phyloP scores from a whole-genome alignment of 2,329 filamentous ascomycete species.

The Zymoseptoria passerinii region DNA sequence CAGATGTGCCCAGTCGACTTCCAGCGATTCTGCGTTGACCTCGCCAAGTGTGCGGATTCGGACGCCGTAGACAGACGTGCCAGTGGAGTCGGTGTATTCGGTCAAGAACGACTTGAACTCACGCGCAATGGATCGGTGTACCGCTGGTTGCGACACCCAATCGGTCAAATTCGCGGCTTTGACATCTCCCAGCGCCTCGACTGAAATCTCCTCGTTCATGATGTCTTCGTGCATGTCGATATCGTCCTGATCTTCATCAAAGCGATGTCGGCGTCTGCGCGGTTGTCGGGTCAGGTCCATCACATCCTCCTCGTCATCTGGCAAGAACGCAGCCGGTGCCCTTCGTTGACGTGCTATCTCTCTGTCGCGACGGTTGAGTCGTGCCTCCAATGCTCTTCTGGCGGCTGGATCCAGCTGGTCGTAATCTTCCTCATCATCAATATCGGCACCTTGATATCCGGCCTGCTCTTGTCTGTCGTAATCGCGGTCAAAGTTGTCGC shows the following conservation, averaged over 20 bases:
- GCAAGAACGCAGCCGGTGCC: constrained; percentile 65
- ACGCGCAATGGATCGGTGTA: constrained; percentile 85
- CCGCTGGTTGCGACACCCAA: constrained; percentile 84
- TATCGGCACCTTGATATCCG: constrained; percentile 59
- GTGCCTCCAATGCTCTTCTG: constrained; percentile 62
- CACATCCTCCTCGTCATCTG: constrained; percentile 74
- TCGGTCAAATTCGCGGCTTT: constrained; percentile 90
- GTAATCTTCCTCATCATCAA: constrained; percentile 72
- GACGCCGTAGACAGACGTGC: constrained; percentile 87
- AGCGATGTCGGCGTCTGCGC: constrained; percentile 74
- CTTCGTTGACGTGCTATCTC: constrained; percentile 59
- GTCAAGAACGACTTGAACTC: constrained; percentile 98
- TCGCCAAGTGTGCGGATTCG: constrained; percentile 94
- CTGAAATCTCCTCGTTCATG: constrained; percentile 88
- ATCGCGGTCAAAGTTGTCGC: constrained; percentile 57
- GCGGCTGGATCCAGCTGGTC: constrained; percentile 59
- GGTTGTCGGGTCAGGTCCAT: constrained; percentile 80
- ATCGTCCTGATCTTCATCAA: constrained; percentile 90
- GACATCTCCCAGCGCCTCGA: constrained; percentile 84
- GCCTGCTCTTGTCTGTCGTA: constrained; percentile 48
- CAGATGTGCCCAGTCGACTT: constrained; percentile 91
- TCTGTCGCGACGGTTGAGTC: constrained; percentile 64
- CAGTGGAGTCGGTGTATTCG: constrained; percentile 84
- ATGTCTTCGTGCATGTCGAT: constrained; percentile 83
- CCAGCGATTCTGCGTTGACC: constrained; percentile 89